Evolutionary conservation across 129 eudicot genomes (phyloP), one percentile per base, ranked within the genome.

Genomic region (carrot (Daucus carota)): DNA sequence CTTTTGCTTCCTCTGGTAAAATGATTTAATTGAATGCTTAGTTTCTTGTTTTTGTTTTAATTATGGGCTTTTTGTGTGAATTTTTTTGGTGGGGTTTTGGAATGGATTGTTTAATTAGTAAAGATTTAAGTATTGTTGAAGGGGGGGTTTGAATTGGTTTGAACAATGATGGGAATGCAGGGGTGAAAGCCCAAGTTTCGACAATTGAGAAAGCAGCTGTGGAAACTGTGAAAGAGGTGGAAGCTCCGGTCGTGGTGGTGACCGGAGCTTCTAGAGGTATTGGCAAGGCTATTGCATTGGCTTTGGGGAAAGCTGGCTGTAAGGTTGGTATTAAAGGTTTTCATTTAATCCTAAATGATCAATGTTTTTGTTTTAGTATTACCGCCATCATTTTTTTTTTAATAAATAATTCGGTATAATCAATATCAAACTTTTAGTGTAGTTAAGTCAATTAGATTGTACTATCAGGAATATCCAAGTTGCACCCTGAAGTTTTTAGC

Each of bases 181-280:
- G 90, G 73, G 82, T 91, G 73, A 93, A 75, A 84, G 82, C 96
- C 11, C 90, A 89, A 78, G 88, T 89, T 63, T 87, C 93, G 41
- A 82, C 93, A 7, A 34, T 86, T 68, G 89, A 86, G 43, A 86
- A 83, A 79, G 84, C 89, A 74, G 82, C 79, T 47, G 85, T 77
- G 82, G 90, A 86, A 70, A 82, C 82, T 57, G 67, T 84, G 48
- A 83, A 82, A 76, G 82, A 82, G 52, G 87, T 84, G 74, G 96
- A 93, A 79, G 90, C 97, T 84, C 98, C 98, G 32, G 98, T 93
- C 73, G 96, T 86, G 79, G 78, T 93, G 52, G 87, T 93, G 73
- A 93, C 98, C 44, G 98, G 98, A 81, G 98, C 98, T 63, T 93
- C 98, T 41, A 89, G 98, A 86, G 98, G 98, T 44, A 93, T 93